Conservation (phyloP, 306 rosid species). For the Abrus precatorius region DNA sequence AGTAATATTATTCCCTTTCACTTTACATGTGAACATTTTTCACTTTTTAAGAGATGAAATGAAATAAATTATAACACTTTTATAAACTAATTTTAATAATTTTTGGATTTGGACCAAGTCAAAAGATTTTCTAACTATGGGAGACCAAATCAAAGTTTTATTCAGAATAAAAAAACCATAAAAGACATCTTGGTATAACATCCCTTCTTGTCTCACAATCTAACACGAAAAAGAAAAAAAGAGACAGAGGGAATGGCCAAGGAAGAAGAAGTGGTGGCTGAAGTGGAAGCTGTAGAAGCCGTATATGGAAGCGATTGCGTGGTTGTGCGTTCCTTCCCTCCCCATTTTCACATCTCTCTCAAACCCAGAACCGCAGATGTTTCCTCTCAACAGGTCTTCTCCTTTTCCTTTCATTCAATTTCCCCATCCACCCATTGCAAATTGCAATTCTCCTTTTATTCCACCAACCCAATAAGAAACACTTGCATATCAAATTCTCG, state of each 20-base stretch:
- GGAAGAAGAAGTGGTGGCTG: slow-evolving; percentile 64
- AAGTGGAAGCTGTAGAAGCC: slow-evolving; percentile 79
- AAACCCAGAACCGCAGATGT: slow-evolving; percentile 92
- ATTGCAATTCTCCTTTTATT: neutral
- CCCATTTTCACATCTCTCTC: slow-evolving; percentile 72
- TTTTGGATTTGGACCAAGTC: too few relatives aligned
- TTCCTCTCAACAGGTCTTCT: slow-evolving; percentile 74
- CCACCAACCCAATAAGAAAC: neutral
- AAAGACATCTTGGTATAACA: too few relatives aligned
- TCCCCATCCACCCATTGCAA: neutral
- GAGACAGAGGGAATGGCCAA: neutral
- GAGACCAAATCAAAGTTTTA: too few relatives aligned
- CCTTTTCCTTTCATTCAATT: neutral
- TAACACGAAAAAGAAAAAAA: too few relatives aligned
- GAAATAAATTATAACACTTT: too few relatives aligned
- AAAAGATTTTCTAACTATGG: too few relatives aligned
- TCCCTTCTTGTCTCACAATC: too few relatives aligned
- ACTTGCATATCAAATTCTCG: neutral
- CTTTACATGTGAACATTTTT: too few relatives aligned
- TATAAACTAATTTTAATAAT: too few relatives aligned
- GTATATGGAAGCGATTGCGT: slow-evolving; percentile 75
- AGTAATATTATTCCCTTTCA: too few relatives aligned
- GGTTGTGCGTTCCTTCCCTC: slow-evolving; percentile 67
- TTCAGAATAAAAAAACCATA: too few relatives aligned
- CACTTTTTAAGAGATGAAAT: too few relatives aligned